Conservation (phyloP, 1,284 basidiomycete species). For the Takashimella tepidaria region DNA sequence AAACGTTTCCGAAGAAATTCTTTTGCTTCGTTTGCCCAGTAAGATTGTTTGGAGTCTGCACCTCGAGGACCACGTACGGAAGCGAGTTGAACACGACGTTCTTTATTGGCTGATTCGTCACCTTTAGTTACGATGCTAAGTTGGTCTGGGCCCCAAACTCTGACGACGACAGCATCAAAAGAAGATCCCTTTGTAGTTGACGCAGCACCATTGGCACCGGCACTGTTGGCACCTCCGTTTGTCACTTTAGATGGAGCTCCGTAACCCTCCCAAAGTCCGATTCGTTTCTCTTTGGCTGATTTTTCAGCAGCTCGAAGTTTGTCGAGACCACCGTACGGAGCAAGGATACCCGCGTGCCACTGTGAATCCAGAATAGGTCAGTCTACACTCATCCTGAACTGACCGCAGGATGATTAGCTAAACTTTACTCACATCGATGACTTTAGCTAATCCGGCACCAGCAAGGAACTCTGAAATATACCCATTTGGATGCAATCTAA, state of each 20-base stretch:
- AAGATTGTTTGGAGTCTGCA: slow-evolving; percentile 80
- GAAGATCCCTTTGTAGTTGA: slow-evolving; percentile 52
- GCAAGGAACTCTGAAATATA: slow-evolving; percentile 91
- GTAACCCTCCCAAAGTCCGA: slow-evolving; percentile 69
- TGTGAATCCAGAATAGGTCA: too few relatives aligned
- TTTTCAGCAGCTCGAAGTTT: slow-evolving; percentile 78
- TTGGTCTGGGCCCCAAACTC: slow-evolving; percentile 91
- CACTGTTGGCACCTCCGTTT: slow-evolving; percentile 44
- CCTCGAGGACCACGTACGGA: slow-evolving; percentile 82
- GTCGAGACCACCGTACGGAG: slow-evolving; percentile 73
- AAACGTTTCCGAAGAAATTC: slow-evolving; percentile 84
- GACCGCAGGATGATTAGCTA: neutral
- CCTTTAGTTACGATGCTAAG: slow-evolving; percentile 74
- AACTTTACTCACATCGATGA: slow-evolving; percentile 60
- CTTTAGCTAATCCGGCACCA: slow-evolving; percentile 75
- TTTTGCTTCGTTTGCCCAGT: slow-evolving; percentile 83
- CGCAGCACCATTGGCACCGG: slow-evolving; percentile 3
- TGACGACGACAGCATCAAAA: slow-evolving; percentile 78
- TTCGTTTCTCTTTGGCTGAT: slow-evolving; percentile 72
- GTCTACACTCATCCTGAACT: too few relatives aligned
- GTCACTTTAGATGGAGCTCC: slow-evolving; percentile 48
- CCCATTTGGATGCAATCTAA: slow-evolving; percentile 77
- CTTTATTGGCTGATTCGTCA: slow-evolving; percentile 56
- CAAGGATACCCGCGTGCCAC: slow-evolving; percentile 96
- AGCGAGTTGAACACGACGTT: slow-evolving; percentile 80